Evolutionary conservation across 331 rosid genomes (phyloP).

Genomic region (Stylosanthes scabra): DNA sequence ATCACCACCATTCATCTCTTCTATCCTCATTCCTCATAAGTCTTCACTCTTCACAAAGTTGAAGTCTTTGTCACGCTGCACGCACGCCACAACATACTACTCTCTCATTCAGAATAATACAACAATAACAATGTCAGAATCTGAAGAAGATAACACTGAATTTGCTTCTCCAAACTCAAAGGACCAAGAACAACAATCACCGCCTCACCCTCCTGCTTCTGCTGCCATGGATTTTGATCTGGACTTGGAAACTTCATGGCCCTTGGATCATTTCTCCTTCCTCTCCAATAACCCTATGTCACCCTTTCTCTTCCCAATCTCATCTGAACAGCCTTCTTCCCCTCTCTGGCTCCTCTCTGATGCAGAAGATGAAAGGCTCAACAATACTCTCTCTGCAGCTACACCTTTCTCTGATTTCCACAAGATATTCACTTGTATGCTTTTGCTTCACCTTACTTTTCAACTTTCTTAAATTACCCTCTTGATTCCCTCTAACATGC

Average conservation of each 20-base stretch:
- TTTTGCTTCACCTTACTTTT: constrained; percentile 44
- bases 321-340: constrained; percentile 65
- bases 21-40: neutral
- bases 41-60: constrained; percentile 27
- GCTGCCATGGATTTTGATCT: constrained; percentile 82
- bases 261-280: constrained; percentile 76
- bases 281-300: constrained; percentile 59
- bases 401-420: constrained; percentile 54
- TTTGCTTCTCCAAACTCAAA: constrained; percentile 49
- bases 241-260: constrained; percentile 75
- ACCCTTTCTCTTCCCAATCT: constrained; percentile 53
- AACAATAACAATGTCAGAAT: constrained; percentile 58
- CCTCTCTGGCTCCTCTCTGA: constrained; percentile 79
- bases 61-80: constrained; percentile 12
- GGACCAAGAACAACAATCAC: neutral
- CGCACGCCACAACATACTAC: neutral
- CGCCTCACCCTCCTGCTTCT: neutral
- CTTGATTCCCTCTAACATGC: constrained; percentile 19
- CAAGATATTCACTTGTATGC: constrained; percentile 63
- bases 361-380: constrained; percentile 47
- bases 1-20: neutral
- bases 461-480: neutral
- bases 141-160: constrained; percentile 57
- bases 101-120: neutral
- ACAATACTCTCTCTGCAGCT: constrained; percentile 28